Evolutionary conservation across 1,284 basidiomycete genomes (phyloP).

Genomic region (Sporisorium graminicola): DNA sequence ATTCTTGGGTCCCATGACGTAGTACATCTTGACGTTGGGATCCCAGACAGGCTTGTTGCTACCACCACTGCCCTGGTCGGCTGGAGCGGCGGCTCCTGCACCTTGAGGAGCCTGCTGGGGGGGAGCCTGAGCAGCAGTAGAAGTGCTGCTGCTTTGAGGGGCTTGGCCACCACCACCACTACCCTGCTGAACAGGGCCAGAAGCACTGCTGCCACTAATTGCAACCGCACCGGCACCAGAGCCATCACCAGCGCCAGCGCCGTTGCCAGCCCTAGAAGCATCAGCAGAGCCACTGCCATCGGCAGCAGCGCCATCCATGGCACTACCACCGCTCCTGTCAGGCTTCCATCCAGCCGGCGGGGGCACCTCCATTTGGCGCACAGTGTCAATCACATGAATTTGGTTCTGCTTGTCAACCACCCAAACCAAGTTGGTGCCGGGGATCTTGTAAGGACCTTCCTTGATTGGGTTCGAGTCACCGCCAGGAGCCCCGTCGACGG

Average conservation of each 20-base stretch:
- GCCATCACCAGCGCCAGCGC: too few relatives aligned
- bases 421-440: background rate
- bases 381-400: background rate
- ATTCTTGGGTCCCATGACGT: background rate
- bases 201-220: background rate
- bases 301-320: too few relatives aligned
- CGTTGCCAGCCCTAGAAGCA: background rate
- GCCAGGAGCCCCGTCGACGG: slow-evolving; percentile 17
- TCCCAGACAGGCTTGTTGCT: background rate
- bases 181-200: background rate
- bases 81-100: background rate
- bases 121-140: background rate
- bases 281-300: background rate
- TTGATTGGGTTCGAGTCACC: background rate
- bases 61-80: background rate
- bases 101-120: background rate
- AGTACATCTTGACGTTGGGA: background rate
- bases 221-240: background rate
- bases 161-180: background rate
- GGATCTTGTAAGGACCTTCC: slow-evolving; percentile 1
- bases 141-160: background rate
- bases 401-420: background rate
- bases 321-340: too few relatives aligned
- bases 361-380: background rate
- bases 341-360: slow-evolving; percentile 6